Conservation (phyloP, 1,284 basidiomycete genomes). For the Coniophora puteana region DNA sequence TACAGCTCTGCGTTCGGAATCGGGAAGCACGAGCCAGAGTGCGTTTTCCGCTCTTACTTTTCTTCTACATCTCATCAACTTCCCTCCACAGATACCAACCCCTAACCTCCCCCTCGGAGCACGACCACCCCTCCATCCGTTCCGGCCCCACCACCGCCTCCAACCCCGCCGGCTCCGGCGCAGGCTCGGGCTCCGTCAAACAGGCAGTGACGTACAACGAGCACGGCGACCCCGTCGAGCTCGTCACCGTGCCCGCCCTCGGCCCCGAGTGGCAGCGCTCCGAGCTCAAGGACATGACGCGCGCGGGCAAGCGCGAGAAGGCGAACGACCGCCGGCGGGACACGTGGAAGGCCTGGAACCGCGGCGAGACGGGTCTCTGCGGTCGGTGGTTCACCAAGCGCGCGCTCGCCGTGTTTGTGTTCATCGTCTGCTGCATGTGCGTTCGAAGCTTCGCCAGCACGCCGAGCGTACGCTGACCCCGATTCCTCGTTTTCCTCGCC, state of each 20-base stretch:
- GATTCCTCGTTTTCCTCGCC: slow-evolving; percentile 8
- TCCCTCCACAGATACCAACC: slow-evolving; percentile 47
- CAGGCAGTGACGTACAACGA: slow-evolving; percentile 32
- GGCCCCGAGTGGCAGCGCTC: slow-evolving; percentile 82
- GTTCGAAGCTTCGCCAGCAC: slow-evolving; percentile 33
- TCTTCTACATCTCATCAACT: too few relatives aligned
- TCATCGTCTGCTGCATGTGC: slow-evolving; percentile 61
- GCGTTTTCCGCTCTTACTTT: slow-evolving; percentile 12
- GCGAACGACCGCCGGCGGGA: slow-evolving; percentile 51
- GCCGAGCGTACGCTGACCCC: slow-evolving; percentile 1
- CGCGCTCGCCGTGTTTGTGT: slow-evolving; percentile 63
- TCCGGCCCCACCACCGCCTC: slow-evolving; percentile 45
- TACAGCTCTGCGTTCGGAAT: slow-evolving; percentile 63
- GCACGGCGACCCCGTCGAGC: slow-evolving; percentile 56
- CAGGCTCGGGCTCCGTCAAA: too few relatives aligned
- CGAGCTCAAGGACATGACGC: slow-evolving; percentile 75
- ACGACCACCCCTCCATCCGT: too few relatives aligned
- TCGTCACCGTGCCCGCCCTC: slow-evolving; percentile 84
- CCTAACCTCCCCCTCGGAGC: too few relatives aligned
- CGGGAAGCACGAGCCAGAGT: slow-evolving; percentile 34
- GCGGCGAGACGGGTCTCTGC: slow-evolving; percentile 71
- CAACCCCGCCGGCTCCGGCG: slow-evolving; percentile 25
- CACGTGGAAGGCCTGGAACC: slow-evolving; percentile 66
- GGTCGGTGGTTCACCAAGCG: slow-evolving; percentile 75
- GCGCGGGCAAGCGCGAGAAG: slow-evolving; percentile 57